A percentile compares a stretch with the other conserved stretches of the same genome.
Evolutionary conservation across 306 rosid species (phyloP).

Genomic region (Fagus sylvatica): DNA sequence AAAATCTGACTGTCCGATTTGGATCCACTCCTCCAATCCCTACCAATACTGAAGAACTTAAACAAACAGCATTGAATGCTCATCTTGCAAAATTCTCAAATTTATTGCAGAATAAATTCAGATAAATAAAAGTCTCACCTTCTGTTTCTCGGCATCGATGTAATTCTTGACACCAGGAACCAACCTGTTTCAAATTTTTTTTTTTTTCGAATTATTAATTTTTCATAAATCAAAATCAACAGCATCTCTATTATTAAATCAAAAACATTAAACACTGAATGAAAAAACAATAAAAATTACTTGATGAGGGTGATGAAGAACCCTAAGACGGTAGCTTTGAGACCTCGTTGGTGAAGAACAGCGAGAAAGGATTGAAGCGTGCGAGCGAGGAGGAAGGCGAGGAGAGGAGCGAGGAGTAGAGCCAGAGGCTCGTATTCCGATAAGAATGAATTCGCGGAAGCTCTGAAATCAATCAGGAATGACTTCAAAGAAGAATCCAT

Average conservation of each 20-base stretch:
- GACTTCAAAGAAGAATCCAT: conserved; percentile 37
- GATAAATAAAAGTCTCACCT: conserved; percentile 26
- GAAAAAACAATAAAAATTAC: conserved; percentile 10
- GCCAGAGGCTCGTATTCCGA: conserved; percentile 52
- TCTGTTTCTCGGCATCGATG: conserved; percentile 54
- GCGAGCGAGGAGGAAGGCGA: conserved; percentile 34
- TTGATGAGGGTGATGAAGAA: conserved; percentile 43
- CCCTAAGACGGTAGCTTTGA: conserved; percentile 37
- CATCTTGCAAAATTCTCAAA: neutral
- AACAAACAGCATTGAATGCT: conserved; percentile 21
- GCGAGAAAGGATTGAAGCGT: conserved; percentile 33
- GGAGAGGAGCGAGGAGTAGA: conserved; percentile 44
- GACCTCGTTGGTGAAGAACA: conserved; percentile 36
- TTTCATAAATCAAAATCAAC: neutral
- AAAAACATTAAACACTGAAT: neutral
- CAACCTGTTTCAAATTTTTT: conserved; percentile 27
- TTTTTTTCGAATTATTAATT: neutral
- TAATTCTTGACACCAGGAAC: conserved; percentile 51
- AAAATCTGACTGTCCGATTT: neutral
- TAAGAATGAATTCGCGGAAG: conserved; percentile 34
- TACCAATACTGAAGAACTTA: neutral
- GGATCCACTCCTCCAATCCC: neutral
- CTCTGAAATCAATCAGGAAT: conserved; percentile 17
- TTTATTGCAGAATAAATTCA: neutral
- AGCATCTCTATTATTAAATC: neutral